Evolutionary conservation across 1,139 yeast species (phyloP).

Genomic region (Yamadazyma dushanensis): DNA sequence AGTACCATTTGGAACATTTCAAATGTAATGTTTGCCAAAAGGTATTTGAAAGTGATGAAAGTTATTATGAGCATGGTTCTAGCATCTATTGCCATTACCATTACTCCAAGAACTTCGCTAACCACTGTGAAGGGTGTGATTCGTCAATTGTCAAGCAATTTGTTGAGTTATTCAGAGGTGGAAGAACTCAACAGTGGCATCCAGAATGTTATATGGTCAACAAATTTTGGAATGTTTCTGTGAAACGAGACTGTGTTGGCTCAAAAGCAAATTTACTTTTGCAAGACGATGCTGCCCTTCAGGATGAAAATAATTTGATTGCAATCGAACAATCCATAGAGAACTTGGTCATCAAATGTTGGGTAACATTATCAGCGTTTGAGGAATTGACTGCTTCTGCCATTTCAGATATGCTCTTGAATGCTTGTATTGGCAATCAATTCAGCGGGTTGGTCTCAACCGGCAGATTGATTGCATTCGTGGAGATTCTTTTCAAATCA

Average conservation of each 20-base stretch:
- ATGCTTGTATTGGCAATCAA: conserved; percentile 77
- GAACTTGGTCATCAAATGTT: conserved; percentile 70
- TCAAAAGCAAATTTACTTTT: conserved; percentile 17
- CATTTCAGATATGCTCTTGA: conserved; percentile 88
- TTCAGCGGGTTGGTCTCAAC: conserved; percentile 70
- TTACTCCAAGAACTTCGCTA: conserved; percentile 81
- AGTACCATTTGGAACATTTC: conserved; percentile 94
- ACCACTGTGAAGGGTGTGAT: conserved; percentile 90
- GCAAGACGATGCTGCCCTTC: not conserved
- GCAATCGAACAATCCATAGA: conserved; percentile 66
- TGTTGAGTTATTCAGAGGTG: conserved; percentile 89
- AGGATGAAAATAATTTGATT: conserved; percentile 31
- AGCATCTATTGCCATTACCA: conserved; percentile 89
- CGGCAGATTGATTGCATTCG: conserved; percentile 68
- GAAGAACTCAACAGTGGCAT: conserved; percentile 97
- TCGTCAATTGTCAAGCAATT: conserved; percentile 91
- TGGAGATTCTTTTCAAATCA: conserved; percentile 76
- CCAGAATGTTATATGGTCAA: conserved; percentile 98
- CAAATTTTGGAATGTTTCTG: conserved; percentile 91
- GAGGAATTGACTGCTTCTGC: conserved; percentile 93
- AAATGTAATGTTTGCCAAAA: conserved; percentile 86
- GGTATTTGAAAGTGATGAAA: conserved; percentile 89
- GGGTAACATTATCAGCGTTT: conserved; percentile 85
- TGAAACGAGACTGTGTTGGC: conserved; percentile 67
- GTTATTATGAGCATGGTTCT: conserved; percentile 85